These are phyloP conservation scores for Theobroma grandiflorum DNA, from an alignment of 441 rosid genomes.

Conservation along the genomic window DNA sequence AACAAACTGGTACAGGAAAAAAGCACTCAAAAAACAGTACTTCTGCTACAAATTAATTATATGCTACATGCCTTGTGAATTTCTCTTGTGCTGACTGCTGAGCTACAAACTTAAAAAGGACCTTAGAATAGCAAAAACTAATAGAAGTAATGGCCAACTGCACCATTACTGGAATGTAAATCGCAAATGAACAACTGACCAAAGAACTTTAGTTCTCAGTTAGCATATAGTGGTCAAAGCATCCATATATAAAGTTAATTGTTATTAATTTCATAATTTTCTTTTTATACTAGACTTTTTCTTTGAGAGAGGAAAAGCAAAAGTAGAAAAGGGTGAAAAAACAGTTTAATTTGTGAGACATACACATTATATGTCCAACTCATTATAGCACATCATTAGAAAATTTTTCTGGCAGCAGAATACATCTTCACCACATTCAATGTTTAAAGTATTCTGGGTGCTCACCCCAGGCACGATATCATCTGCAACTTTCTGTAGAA, in stretches of 20 bases:
- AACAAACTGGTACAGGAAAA: not conserved
- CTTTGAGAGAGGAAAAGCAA: not conserved
- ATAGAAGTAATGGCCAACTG: not conserved
- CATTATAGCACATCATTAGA: slow-evolving; percentile 13
- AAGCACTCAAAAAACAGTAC: no score
- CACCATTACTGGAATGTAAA: not conserved
- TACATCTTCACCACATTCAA: not conserved
- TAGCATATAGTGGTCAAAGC: not conserved
- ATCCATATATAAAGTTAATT: not conserved
- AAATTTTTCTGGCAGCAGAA: not conserved
- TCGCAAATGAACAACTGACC: slow-evolving; percentile 9
- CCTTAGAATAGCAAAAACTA: not conserved
- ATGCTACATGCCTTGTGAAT: not conserved
- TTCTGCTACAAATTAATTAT: not conserved
- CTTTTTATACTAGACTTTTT: not conserved
- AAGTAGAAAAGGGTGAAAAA: not conserved
- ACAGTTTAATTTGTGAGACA: not conserved
- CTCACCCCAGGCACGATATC: slow-evolving; percentile 86
- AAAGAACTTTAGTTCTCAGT: not conserved
- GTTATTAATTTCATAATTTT: not conserved
- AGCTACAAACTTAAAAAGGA: not conserved
- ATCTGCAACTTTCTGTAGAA: slow-evolving; percentile 77
- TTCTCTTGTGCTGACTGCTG: not conserved
- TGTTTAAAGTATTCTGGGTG: slow-evolving; percentile 8
- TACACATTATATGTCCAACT: not conserved